Percentiles rank a stretch among this genome's conserved stretches.
Evolutionary conservation across 225 moss, liverwort and hornwort genomes (phyloP).

Genomic region (Neckera pumila): DNA sequence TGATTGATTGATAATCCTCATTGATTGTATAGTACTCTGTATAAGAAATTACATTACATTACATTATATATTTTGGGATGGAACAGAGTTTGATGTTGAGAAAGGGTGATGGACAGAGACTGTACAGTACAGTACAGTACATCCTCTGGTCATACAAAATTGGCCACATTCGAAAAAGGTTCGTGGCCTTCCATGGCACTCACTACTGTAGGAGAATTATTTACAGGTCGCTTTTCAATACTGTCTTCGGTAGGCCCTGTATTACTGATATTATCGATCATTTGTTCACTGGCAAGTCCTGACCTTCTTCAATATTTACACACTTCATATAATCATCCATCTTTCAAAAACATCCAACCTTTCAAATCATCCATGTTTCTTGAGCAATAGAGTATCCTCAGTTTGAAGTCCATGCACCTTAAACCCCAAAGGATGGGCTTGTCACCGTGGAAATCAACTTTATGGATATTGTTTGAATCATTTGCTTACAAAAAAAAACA

Average conservation of each 20-base stretch:
- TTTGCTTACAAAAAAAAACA: too few species aligned
- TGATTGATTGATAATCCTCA: background rate
- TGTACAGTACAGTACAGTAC: background rate
- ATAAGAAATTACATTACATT: too few species aligned
- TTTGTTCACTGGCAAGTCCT: background rate
- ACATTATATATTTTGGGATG: background rate
- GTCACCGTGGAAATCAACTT: too few species aligned
- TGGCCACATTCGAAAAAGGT: background rate
- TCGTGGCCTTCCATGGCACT: too few species aligned
- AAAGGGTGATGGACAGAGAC: background rate
- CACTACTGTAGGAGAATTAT: background rate
- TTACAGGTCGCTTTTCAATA: fast-evolving
- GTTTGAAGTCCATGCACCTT: background rate
- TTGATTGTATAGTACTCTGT: too few species aligned
- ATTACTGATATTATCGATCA: background rate
- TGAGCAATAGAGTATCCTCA: background rate
- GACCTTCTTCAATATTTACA: background rate
- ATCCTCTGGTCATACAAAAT: background rate
- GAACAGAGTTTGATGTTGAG: background rate
- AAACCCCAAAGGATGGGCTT: too few species aligned
- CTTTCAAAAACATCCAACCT: too few species aligned
- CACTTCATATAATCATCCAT: background rate
- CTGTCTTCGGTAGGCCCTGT: background rate
- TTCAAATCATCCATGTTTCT: background rate
- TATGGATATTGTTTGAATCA: too few species aligned